Conservation (phyloP, 768 basidiomycete genomes). For the Suillus bovinus region DNA sequence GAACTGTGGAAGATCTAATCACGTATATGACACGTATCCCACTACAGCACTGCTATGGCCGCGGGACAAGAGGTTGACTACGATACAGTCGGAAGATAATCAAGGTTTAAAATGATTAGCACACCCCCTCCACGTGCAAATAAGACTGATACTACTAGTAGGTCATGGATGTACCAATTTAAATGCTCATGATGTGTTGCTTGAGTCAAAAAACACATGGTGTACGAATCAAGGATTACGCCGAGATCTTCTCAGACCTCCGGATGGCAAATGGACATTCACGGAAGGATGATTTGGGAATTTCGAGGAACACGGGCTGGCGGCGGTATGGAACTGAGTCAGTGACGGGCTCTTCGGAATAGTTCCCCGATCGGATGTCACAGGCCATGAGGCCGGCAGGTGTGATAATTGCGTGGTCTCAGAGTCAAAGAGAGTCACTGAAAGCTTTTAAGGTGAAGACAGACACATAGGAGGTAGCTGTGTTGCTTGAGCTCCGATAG, state of each 20-base stretch:
- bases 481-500: not conserved
- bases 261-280: not conserved
- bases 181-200: not conserved
- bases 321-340: not conserved
- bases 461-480: no score
- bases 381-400: not conserved
- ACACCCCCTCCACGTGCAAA: not conserved
- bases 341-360: not conserved
- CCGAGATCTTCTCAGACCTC: not conserved
- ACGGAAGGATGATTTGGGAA: not conserved
- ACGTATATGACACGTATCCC: no score
- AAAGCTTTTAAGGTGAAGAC: no score
- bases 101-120: not conserved
- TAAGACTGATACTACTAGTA: not conserved
- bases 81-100: not conserved
- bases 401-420: not conserved
- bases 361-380: not conserved
- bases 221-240: not conserved
- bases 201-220: constrained; percentile 1
- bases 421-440: not conserved
- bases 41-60: not conserved
- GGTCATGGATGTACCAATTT: not conserved
- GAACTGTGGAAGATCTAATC: not conserved
- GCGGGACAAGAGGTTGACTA: not conserved
- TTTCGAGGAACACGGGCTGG: not conserved